Conservation (phyloP, 2,329 filamentous ascomycete species). For the Passalora sequoiae region DNA sequence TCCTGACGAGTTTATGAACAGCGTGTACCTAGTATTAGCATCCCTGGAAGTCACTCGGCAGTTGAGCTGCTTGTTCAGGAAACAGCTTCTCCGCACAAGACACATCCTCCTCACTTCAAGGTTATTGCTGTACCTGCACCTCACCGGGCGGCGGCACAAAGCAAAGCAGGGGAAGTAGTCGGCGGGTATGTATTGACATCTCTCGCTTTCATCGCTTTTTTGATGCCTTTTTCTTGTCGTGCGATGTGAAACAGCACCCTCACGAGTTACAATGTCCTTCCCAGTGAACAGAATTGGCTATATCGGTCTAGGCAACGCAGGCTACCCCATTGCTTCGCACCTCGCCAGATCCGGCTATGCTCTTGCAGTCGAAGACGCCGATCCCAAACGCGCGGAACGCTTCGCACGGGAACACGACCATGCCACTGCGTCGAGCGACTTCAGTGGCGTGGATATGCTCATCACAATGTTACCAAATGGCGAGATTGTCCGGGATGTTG, state of each 20-base stretch:
- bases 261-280: background rate
- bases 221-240: too few species aligned
- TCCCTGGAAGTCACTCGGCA: background rate
- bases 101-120: too few species aligned
- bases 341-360: conserved; percentile 25
- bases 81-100: conserved; percentile 3
- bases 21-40: too few species aligned
- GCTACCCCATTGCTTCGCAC: conserved; percentile 28
- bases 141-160: background rate
- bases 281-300: conserved; percentile 21
- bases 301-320: conserved; percentile 32
- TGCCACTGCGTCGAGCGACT: conserved; percentile 13
- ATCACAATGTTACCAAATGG: conserved; percentile 33
- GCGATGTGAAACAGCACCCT: too few species aligned
- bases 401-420: conserved; percentile 18
- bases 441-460: conserved; percentile 27
- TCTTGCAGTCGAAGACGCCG: conserved; percentile 26
- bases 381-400: conserved; percentile 13
- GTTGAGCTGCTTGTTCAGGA: background rate
- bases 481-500: conserved; percentile 27
- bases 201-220: too few species aligned
- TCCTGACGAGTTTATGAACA: too few species aligned
- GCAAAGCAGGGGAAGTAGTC: background rate
- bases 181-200: too few species aligned
- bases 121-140: background rate